A percentile compares a stretch with the other conserved stretches of the same genome.
These are phyloP conservation scores for Mortierella sp. DNA, from an alignment of 371 early-diverging fungal species.

Conservation along the genomic window DNA sequence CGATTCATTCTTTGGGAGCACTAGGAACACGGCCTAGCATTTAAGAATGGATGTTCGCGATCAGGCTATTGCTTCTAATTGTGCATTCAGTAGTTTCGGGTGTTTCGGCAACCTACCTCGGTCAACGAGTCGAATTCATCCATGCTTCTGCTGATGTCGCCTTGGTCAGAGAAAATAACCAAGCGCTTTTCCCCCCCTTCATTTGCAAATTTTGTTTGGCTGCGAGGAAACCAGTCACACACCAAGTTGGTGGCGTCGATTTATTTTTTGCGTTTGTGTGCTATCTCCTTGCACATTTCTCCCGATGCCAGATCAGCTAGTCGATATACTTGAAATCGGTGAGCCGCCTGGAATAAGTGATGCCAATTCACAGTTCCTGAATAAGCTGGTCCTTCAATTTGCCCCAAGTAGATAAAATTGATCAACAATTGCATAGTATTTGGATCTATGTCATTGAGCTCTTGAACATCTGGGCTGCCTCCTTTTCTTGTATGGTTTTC, in stretches of 20 bases:
- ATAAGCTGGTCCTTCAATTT: constrained; percentile 25
- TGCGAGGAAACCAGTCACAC: not conserved
- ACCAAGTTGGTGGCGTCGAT: not conserved
- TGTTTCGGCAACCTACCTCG: constrained; percentile 20
- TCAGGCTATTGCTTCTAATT: not conserved
- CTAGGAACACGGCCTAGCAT: constrained; percentile 43
- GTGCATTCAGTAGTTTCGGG: not conserved
- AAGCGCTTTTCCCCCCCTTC: too few species aligned
- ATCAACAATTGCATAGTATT: constrained; percentile 15
- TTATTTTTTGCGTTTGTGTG: not conserved
- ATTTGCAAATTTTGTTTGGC: not conserved
- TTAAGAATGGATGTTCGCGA: not conserved
- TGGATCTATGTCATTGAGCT: constrained; percentile 10
- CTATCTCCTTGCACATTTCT: not conserved
- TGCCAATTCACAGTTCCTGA: constrained; percentile 21
- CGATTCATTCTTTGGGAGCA: constrained; percentile 23
- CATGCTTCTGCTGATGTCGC: constrained; percentile 14
- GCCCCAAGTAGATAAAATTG: constrained; percentile 26
- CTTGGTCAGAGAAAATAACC: not conserved
- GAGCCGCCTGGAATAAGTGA: constrained; percentile 18
- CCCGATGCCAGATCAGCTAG: constrained; percentile 6
- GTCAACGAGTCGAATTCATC: constrained; percentile 55
- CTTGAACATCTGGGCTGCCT: not conserved
- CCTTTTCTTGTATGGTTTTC: not conserved
- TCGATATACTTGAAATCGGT: not conserved